Evolutionary conservation across 768 basidiomycete species (phyloP).

Genomic region (Mycena venus): DNA sequence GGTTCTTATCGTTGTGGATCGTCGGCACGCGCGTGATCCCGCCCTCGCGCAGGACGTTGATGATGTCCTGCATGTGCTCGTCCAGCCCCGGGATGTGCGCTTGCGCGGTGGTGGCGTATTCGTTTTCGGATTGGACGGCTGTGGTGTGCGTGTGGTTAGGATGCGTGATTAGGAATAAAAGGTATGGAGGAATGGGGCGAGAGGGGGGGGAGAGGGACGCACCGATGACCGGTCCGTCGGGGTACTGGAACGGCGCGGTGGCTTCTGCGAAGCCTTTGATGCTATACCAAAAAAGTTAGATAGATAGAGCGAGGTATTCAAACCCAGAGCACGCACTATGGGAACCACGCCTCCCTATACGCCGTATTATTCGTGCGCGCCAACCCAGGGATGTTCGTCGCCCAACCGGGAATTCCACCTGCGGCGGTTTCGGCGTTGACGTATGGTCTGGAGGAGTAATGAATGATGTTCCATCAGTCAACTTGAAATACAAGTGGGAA

Average conservation of each 20-base stretch:
- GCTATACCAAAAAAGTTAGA: constrained; percentile 22
- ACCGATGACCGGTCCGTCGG: constrained; percentile 60
- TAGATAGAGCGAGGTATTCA: constrained; percentile 1
- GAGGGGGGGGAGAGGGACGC: background rate
- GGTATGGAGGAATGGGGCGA: background rate
- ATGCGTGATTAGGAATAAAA: background rate
- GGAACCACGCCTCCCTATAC: constrained; percentile 67
- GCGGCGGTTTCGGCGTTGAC: constrained; percentile 79
- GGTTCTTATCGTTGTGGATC: constrained; percentile 51
- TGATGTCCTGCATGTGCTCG: constrained; percentile 60
- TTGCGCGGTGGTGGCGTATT: constrained; percentile 51
- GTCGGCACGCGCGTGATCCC: constrained; percentile 54
- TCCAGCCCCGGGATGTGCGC: constrained; percentile 47
- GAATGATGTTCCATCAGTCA: too few relatives aligned
- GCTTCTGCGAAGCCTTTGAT: constrained; percentile 45
- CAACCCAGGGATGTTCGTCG: constrained; percentile 60
- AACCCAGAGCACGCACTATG: constrained; percentile 40
- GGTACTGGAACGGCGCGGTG: constrained; percentile 54
- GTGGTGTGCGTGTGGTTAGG: background rate
- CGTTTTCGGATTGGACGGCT: constrained; percentile 62
- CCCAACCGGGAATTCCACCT: constrained; percentile 65
- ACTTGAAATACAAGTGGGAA: too few relatives aligned
- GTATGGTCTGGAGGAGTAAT: constrained; percentile 58
- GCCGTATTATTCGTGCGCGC: constrained; percentile 73
- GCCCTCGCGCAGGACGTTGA: constrained; percentile 49